Evolutionary conservation across 768 basidiomycete genomes (phyloP), one percentile per base, ranked within the genome.

Genomic region (Galerina marginata): DNA sequence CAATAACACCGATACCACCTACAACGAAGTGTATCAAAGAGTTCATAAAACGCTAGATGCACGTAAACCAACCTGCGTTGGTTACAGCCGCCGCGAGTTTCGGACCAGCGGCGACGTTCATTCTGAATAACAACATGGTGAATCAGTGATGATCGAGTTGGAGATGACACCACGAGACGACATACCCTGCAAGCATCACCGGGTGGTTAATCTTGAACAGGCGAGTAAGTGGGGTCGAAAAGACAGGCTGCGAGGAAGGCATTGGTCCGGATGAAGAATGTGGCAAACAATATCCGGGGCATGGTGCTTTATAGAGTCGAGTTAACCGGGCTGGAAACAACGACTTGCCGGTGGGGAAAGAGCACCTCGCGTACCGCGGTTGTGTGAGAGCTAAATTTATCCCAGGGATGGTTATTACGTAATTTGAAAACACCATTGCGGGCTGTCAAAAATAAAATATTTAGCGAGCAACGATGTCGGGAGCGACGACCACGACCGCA

Each of bases 101-200:
- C 10, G 93, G 91, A 6, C 92, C 92, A 48, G 93, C 91, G 53
- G 92, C 93, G 36, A 94, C 87, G 69, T 92, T 93, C 92, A 94
- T 93, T 56, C 89, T 84, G 76, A 42, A 40, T 9, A 51, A 25
- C 29, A 11, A 7, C 40, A 59, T 44, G 55, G 55, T n/a, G n/a
- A n/a, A n/a, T n/a, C n/a, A n/a, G n/a, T n/a, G 29, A 56, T 44
- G 15, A 47, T 33, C 12, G 15, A 51, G 7, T 25, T 16, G 48
- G 14, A 20, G 20, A 50, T 48, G 38, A 20, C 15, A 15, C 49
- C 12, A 59, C 68, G 56, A 67, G 71, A 9, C 9, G 10, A 49
- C 74, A 14, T 69, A 79, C 79, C 89, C 91, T 65, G 92, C 93
- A 29, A 94, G 81, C 84, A 94, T 87, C 70, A 94, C 88, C 5